These are phyloP conservation scores for Pythium plurisporium DNA, from an alignment of 352 stramenopile genomes.

Conservation along the genomic window DNA sequence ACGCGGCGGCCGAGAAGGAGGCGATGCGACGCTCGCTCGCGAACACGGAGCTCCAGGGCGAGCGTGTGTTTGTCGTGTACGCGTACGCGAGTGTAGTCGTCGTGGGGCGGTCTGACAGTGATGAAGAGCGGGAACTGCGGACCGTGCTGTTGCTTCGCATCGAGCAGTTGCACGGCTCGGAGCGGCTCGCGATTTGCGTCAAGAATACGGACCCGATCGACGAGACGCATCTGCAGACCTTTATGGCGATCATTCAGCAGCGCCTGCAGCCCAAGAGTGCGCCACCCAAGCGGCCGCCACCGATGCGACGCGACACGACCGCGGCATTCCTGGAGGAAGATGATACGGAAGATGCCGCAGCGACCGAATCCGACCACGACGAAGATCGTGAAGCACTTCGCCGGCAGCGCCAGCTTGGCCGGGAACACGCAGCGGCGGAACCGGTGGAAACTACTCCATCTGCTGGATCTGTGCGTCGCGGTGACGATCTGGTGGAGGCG, in stretches of 20 bases:
- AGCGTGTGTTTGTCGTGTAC: constrained; percentile 42
- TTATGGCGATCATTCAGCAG: constrained; percentile 54
- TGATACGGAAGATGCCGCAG: neutral
- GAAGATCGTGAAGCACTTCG: constrained; percentile 10
- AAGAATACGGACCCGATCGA: constrained; percentile 69
- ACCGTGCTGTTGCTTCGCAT: constrained; percentile 58
- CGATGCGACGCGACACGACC: constrained; percentile 34
- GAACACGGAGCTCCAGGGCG: constrained; percentile 15
- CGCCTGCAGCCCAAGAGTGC: constrained; percentile 48
- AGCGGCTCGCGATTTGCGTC: constrained; percentile 58
- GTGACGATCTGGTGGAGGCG: neutral
- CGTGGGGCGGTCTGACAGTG: neutral
- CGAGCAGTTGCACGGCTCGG: constrained; percentile 63
- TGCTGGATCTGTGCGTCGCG: neutral
- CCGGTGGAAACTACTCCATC: neutral
- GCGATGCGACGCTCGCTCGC: constrained; percentile 15
- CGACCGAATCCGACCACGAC: neutral
- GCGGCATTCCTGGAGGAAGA: constrained; percentile 51
- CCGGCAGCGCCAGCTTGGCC: neutral
- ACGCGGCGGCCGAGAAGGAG: neutral
- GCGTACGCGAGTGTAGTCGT: constrained; percentile 60
- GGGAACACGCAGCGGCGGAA: constrained; percentile 1
- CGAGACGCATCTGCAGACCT: constrained; percentile 39
- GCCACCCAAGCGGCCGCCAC: constrained; percentile 37
- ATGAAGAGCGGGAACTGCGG: constrained; percentile 2